phyloP scores from a whole-genome alignment of 345 rosid species.

The Clausena lansium region DNA sequence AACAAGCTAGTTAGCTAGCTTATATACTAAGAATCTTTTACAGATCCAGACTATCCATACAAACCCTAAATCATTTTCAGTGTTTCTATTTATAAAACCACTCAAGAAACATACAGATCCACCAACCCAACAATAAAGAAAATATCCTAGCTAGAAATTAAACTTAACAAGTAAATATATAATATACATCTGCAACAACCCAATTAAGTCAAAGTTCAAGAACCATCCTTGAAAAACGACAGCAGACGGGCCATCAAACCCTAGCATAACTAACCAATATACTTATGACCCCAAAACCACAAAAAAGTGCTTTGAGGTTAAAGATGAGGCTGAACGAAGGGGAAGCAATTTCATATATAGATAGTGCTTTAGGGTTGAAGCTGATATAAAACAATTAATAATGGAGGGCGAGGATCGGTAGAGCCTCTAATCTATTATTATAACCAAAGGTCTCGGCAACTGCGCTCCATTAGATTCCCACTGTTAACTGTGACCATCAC shows the following conservation, averaged over 20 bases:
- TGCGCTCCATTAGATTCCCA: conserved; percentile 1
- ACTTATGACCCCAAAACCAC: neutral
- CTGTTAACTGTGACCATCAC: neutral
- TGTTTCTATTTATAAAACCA: neutral
- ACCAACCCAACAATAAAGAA: neutral
- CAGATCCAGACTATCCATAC: neutral
- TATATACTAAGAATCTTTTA: neutral
- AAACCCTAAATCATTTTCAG: neutral
- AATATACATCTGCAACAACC: neutral
- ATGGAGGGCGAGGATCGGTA: neutral
- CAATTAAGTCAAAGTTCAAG: neutral
- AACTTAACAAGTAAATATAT: neutral
- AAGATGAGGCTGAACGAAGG: neutral
- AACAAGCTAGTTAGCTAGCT: no score
- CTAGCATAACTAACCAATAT: neutral
- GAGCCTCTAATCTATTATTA: neutral
- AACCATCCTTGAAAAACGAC: neutral
- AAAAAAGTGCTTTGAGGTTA: neutral
- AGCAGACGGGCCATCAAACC: neutral
- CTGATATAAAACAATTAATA: neutral
- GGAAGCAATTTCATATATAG: neutral
- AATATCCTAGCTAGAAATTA: no score
- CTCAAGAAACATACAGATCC: neutral
- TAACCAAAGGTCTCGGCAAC: neutral
- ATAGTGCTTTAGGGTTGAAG: neutral